phyloP scores from a whole-genome alignment of 2,329 filamentous ascomycete species.

The Exophiala calicioides region DNA sequence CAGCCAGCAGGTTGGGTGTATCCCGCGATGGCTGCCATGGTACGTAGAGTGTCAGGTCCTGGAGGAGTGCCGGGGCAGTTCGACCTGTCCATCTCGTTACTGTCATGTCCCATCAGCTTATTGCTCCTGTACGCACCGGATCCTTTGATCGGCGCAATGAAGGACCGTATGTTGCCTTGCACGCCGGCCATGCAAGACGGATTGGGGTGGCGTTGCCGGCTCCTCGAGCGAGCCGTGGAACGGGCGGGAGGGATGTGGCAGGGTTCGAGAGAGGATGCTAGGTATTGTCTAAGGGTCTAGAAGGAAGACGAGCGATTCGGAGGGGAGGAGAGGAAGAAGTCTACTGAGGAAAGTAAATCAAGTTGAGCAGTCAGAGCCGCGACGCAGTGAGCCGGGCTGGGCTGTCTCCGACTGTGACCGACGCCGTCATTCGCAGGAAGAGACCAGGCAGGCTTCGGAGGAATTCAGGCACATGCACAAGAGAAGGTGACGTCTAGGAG shows the following conservation, averaged over 20 bases:
- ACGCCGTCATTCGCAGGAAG: too few relatives aligned
- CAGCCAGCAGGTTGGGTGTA: slow-evolving; percentile 57
- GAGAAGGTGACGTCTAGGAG: too few relatives aligned
- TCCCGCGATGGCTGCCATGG: slow-evolving; percentile 48
- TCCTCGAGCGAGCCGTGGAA: slow-evolving; percentile 11
- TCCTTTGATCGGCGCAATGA: slow-evolving; percentile 29
- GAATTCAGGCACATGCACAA: too few relatives aligned
- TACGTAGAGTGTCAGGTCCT: slow-evolving; percentile 56
- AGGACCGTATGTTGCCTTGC: slow-evolving; percentile 30
- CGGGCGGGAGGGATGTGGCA: too few relatives aligned
- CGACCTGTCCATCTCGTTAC: slow-evolving; percentile 25
- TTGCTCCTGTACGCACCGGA: slow-evolving; percentile 24
- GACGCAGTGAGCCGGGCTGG: too few relatives aligned
- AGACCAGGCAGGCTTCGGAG: too few relatives aligned
- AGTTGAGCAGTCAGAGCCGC: too few relatives aligned
- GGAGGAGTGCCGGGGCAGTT: slow-evolving; percentile 50
- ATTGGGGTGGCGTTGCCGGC: slow-evolving; percentile 7
- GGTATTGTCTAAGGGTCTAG: neutral
- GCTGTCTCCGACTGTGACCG: too few relatives aligned
- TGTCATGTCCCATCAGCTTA: neutral
- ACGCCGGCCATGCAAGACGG: slow-evolving; percentile 30
- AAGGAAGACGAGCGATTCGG: too few relatives aligned
- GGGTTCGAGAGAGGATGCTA: too few relatives aligned
- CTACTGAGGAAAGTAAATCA: too few relatives aligned
- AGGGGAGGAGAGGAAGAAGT: too few relatives aligned